These are phyloP conservation scores for Epicoccum sorghinum DNA, from an alignment of 2,329 filamentous ascomycete species.

Conservation along the genomic window DNA sequence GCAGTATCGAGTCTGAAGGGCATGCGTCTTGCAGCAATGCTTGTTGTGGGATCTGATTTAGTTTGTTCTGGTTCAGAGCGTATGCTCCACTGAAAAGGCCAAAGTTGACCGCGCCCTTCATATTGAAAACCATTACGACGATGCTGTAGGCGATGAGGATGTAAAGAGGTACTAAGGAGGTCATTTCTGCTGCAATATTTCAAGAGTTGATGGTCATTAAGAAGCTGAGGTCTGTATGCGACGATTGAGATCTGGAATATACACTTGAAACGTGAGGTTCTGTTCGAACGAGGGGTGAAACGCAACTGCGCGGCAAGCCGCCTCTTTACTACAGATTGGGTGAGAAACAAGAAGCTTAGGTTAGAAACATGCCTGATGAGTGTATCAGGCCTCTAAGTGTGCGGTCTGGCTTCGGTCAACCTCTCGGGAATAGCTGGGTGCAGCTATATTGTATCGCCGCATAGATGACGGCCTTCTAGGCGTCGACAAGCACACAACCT, in stretches of 20 bases:
- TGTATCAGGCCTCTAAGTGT: conserved; percentile 8
- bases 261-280: conserved; percentile 30
- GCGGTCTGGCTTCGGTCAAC: not conserved
- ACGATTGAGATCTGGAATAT: not conserved
- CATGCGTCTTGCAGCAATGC: conserved; percentile 32
- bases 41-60: conserved; percentile 28
- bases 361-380: conserved; percentile 16
- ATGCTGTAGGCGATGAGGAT: conserved; percentile 14
- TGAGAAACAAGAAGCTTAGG: conserved; percentile 4
- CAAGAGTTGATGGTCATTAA: not conserved
- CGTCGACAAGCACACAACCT: too few species aligned
- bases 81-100: conserved; percentile 30
- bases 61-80: conserved; percentile 28
- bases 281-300: conserved; percentile 33
- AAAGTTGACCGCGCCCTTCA: conserved; percentile 30
- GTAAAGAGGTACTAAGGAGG: conserved; percentile 13
- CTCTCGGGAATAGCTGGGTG: not conserved
- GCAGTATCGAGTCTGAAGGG: conserved; percentile 29
- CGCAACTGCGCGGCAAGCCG: conserved; percentile 19
- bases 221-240: not conserved
- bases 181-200: conserved; percentile 8
- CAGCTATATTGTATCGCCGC: not conserved
- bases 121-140: conserved; percentile 19
- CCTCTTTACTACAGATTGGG: conserved; percentile 9
- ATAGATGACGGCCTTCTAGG: not conserved